phyloP scores from a whole-genome alignment of 176 grass and related monocot genomes.

The Miscanthus lutarioriparius region DNA sequence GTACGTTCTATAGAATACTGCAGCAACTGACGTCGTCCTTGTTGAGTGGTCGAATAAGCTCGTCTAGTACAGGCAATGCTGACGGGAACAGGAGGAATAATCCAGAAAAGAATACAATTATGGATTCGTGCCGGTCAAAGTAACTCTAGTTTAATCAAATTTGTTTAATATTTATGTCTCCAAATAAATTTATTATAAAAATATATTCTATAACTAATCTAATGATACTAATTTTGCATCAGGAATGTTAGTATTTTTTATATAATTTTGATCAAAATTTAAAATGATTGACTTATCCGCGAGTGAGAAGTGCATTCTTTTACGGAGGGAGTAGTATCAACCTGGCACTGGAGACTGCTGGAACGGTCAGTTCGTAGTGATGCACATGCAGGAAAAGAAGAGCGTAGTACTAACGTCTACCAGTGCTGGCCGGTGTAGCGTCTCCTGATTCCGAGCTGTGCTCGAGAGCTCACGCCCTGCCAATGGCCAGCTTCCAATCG shows the following conservation, averaged over 20 bases:
- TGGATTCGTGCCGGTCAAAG: too few species aligned
- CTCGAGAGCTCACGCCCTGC: constrained; percentile 34
- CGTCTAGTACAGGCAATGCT: neutral
- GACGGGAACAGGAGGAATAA: constrained; percentile 37
- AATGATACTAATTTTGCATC: too few species aligned
- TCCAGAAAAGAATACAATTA: too few species aligned
- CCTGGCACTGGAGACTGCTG: neutral
- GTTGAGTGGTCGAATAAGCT: constrained; percentile 2
- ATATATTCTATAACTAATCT: too few species aligned
- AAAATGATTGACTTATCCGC: too few species aligned
- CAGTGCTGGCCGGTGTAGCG: constrained; percentile 14
- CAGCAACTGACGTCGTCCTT: constrained; percentile 32
- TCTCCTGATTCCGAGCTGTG: constrained; percentile 21
- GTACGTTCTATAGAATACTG: neutral
- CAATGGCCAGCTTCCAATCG: constrained; percentile 32
- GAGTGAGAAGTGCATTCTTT: too few species aligned
- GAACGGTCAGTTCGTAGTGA: neutral
- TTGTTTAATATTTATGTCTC: too few species aligned
- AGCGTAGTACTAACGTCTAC: neutral
- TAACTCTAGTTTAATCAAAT: too few species aligned
- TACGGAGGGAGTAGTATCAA: too few species aligned
- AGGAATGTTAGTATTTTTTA: too few species aligned
- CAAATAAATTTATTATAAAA: too few species aligned
- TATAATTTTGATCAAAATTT: too few species aligned
- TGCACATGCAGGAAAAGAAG: neutral